A percentile compares a stretch with the other conserved stretches of the same genome.
These are phyloP conservation scores for Penicillium sp. DNA, from an alignment of 2,329 filamentous ascomycete species.

Conservation along the genomic window DNA sequence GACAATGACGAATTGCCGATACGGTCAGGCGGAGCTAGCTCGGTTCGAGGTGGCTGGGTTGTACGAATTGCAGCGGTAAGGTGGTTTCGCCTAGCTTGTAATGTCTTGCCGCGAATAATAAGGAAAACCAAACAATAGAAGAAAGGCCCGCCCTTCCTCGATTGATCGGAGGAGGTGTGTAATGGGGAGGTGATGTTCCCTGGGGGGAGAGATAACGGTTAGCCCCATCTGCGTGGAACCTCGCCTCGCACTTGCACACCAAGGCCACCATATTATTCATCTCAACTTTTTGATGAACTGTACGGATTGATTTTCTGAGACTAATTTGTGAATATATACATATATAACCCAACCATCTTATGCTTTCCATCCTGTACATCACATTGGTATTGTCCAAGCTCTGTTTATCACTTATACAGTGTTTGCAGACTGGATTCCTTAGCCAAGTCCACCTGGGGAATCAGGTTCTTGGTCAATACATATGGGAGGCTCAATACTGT, in stretches of 20 bases:
- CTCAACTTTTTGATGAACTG: not conserved
- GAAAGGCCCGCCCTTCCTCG: constrained; percentile 3
- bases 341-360: too few relatives aligned
- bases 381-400: not conserved
- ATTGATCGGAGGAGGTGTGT: not conserved
- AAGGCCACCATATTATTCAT: not conserved
- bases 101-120: not conserved
- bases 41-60: constrained; percentile 21
- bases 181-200: not conserved
- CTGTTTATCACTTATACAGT: too few relatives aligned
- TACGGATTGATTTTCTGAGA: not conserved
- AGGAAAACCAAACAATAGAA: not conserved
- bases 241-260: not conserved
- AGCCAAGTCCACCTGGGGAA: too few relatives aligned
- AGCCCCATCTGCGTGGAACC: constrained; percentile 1
- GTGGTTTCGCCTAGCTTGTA: not conserved
- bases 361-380: too few relatives aligned
- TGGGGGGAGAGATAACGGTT: constrained; percentile 2
- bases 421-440: too few relatives aligned
- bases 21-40: constrained; percentile 31
- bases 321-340: not conserved
- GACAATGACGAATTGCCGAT: constrained; percentile 24
- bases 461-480: too few relatives aligned
- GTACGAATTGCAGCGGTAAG: not conserved
- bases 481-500: too few relatives aligned